Evolutionary conservation across 768 basidiomycete genomes (phyloP).

Genomic region (Hortiboletus flavorubellus): DNA sequence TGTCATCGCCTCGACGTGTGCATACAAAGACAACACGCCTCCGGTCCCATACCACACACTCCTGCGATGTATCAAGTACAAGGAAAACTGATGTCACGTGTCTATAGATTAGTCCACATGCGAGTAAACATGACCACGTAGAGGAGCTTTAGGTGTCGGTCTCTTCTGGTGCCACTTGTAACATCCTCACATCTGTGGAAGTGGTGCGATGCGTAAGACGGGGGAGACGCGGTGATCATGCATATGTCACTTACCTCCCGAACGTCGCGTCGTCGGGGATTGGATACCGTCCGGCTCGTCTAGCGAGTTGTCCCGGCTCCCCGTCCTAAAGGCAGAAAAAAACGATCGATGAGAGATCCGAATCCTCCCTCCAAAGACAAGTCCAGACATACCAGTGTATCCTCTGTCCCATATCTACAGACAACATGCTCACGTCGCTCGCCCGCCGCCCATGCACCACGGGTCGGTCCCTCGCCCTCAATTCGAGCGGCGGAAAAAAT

Average conservation of each 20-base stretch:
- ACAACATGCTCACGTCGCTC: not conserved
- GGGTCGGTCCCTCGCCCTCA: conserved; percentile 33
- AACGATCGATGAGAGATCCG: not conserved
- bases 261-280: not conserved
- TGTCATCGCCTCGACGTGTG: too few species aligned
- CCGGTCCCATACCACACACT: too few species aligned
- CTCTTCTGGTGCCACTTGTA: conserved; percentile 45
- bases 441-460: not conserved
- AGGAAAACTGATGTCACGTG: not conserved
- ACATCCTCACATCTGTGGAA: conserved; percentile 37
- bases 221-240: not conserved
- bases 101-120: not conserved
- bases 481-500: conserved; percentile 15
- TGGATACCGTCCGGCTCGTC: not conserved
- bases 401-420: not conserved
- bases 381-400: not conserved
- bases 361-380: not conserved
- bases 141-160: conserved; percentile 15
- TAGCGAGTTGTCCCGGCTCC: not conserved
- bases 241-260: not conserved
- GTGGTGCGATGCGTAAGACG: too few species aligned
- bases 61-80: too few species aligned
- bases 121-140: not conserved
- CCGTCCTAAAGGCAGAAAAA: not conserved
- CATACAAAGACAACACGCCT: too few species aligned